Conservation (phyloP, 345 rosid genomes). For the Ceriops zippeliana region DNA sequence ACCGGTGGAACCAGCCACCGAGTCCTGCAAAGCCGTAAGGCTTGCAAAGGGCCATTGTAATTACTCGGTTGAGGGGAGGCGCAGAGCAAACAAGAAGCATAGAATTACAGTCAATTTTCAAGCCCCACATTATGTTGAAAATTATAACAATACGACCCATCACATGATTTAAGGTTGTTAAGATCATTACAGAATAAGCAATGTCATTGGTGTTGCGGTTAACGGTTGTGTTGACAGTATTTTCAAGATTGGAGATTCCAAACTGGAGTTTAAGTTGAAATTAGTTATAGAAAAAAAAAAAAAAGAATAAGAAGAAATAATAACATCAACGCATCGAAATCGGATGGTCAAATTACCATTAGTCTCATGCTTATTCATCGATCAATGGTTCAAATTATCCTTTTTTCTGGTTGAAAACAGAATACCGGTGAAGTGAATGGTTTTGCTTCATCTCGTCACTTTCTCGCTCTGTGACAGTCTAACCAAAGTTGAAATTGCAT, state of each 20-base stretch:
- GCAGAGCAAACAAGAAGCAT: conserved; percentile 24
- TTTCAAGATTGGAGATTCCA: no score
- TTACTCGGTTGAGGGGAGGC: conserved; percentile 26
- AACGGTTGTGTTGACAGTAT: no score
- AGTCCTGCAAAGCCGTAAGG: conserved; percentile 57
- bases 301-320: no score
- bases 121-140: conserved; percentile 21
- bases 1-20: conserved; percentile 30
- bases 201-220: neutral
- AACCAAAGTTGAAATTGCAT: conserved; percentile 2
- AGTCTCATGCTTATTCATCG: no score
- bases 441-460: neutral
- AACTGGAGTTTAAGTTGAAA: no score
- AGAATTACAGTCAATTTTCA: conserved; percentile 22
- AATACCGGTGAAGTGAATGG: no score
- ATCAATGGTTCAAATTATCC: neutral
- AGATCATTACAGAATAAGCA: conserved; percentile 67
- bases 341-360: no score
- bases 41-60: conserved; percentile 46
- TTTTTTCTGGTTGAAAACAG: neutral
- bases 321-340: no score
- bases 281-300: neutral
- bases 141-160: conserved; percentile 28
- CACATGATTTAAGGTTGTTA: conserved; percentile 46
- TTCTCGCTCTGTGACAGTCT: no score